These are phyloP conservation scores for Fonsecaea pedrosoi DNA, from an alignment of 2,329 filamentous ascomycete genomes.

Conservation along the genomic window DNA sequence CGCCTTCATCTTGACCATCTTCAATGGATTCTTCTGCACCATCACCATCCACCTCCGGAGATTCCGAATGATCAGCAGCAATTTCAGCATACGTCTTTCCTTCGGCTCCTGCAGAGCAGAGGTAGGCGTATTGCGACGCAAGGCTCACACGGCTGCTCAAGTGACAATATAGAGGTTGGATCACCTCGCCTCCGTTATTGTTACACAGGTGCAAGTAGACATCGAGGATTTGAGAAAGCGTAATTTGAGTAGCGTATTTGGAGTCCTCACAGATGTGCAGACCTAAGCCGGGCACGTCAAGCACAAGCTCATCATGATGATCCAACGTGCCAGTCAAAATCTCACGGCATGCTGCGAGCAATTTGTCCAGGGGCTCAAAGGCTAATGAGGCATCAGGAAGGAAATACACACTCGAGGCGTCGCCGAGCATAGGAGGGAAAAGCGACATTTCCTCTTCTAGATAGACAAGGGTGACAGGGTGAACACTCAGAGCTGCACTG, in stretches of 20 bases:
- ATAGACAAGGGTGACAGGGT: constrained; percentile 63
- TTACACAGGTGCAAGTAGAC: constrained; percentile 65
- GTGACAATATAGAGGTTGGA: constrained; percentile 64
- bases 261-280: constrained; percentile 65
- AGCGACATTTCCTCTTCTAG: constrained; percentile 63
- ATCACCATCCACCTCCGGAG: constrained; percentile 26
- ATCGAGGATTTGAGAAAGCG: constrained; percentile 64
- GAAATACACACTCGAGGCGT: constrained; percentile 62
- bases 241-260: constrained; percentile 55
- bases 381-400: constrained; percentile 63
- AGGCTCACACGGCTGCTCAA: constrained; percentile 63
- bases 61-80: constrained; percentile 34
- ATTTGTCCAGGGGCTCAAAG: constrained; percentile 58
- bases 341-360: constrained; percentile 64
- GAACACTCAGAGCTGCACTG: constrained; percentile 35
- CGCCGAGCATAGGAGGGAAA: constrained; percentile 60
- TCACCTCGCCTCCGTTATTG: constrained; percentile 63
- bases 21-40: constrained; percentile 11
- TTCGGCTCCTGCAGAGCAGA: constrained; percentile 60
- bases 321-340: constrained; percentile 61
- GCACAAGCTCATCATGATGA: constrained; percentile 63
- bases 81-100: constrained; percentile 65
- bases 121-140: constrained; percentile 58
- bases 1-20: constrained; percentile 10
- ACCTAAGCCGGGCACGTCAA: constrained; percentile 62